Evolutionary conservation across 208 protist species (phyloP).

Genomic region (Leishmania lainsoni): DNA sequence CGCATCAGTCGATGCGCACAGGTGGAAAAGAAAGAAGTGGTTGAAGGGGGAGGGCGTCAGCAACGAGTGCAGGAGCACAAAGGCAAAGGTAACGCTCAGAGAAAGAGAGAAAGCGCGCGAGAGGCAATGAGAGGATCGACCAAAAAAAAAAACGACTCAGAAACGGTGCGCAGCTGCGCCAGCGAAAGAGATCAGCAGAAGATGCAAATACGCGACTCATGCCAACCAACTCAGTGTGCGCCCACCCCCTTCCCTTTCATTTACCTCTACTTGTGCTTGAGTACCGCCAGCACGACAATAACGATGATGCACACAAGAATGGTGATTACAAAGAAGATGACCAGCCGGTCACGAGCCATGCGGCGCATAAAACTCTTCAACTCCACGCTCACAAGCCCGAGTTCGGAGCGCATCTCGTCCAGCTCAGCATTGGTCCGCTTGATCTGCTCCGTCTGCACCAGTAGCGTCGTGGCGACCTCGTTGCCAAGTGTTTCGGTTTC

Average conservation of each 20-base stretch:
- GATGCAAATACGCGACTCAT: neutral
- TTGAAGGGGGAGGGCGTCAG: neutral
- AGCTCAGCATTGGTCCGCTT: conserved; percentile 59
- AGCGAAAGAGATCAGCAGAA: neutral
- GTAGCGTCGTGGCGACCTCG: conserved; percentile 66
- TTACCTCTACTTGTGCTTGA: conserved; percentile 40
- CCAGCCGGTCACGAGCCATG: conserved; percentile 84
- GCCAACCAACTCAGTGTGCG: neutral
- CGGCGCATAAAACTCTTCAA: conserved; percentile 75
- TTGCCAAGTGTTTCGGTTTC: conserved; percentile 70
- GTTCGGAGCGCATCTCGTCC: conserved; percentile 51
- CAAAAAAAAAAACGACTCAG: neutral
- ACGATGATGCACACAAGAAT: conserved; percentile 84
- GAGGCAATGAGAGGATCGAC: neutral
- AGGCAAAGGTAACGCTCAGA: neutral
- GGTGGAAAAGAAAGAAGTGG: neutral
- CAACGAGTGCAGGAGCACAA: neutral
- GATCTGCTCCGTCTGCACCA: conserved; percentile 78
- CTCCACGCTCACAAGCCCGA: conserved; percentile 43
- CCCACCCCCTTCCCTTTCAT: neutral
- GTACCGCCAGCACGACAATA: conserved; percentile 60
- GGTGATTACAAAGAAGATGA: conserved; percentile 80
- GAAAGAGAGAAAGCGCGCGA: neutral
- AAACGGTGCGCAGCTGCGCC: neutral
- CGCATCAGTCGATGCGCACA: neutral